Evolutionary conservation across 768 basidiomycete genomes (phyloP).

Genomic region (Collybia mongolica): DNA sequence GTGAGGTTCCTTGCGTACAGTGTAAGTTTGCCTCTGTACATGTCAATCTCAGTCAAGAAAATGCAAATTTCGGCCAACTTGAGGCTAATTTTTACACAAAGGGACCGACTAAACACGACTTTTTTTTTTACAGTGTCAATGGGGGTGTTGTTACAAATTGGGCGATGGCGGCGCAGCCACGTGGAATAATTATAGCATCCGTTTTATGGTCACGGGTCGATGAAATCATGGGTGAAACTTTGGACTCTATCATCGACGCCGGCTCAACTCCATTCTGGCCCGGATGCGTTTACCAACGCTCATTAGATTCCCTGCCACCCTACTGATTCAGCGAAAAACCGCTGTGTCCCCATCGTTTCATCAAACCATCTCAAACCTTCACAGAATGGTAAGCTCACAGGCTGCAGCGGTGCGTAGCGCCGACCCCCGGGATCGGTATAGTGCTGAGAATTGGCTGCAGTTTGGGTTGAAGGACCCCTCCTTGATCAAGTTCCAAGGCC

Average conservation of each 20-base stretch:
- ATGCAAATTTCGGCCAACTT: no score
- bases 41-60: no score
- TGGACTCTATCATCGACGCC: constrained; percentile 1
- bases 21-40: no score
- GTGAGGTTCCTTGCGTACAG: no score
- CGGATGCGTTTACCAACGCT: constrained; percentile 15
- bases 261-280: constrained; percentile 16
- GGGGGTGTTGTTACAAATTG: no score
- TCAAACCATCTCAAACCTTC: constrained; percentile 5
- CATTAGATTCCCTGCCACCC: constrained; percentile 21
- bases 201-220: neutral
- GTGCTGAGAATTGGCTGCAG: constrained; percentile 27
- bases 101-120: no score
- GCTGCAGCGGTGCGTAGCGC: constrained; percentile 31
- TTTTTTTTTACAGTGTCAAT: no score
- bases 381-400: constrained; percentile 62
- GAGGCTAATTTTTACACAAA: no score
- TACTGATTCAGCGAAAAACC: constrained; percentile 24
- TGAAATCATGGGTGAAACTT: constrained; percentile 1
- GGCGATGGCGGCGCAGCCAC: no score
- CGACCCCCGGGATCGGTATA: neutral
- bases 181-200: no score
- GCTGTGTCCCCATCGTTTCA: neutral
- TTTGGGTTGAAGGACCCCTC: constrained; percentile 77
- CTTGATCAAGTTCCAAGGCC: constrained; percentile 71